phyloP scores from a whole-genome alignment of 1,284 basidiomycete species.

The Inonotus obliquus region DNA sequence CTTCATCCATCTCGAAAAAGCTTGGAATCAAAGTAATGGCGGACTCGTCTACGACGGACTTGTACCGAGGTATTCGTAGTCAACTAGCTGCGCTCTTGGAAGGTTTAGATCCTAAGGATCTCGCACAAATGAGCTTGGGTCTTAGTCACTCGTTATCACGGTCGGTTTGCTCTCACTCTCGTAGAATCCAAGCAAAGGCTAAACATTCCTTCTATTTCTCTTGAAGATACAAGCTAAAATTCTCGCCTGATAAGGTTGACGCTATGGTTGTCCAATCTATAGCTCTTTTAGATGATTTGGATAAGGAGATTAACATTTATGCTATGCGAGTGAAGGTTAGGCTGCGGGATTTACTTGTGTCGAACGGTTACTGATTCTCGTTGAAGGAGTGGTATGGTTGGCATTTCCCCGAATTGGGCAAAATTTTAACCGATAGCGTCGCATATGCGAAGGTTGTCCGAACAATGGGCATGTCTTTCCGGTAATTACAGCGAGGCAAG shows the following conservation, averaged over 20 bases:
- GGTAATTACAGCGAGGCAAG: conserved; percentile 14
- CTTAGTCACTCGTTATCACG: conserved; percentile 93
- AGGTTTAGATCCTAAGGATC: conserved; percentile 90
- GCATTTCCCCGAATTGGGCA: conserved; percentile 99
- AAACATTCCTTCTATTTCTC: background rate
- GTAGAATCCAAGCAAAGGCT: background rate
- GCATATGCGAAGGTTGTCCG: conserved; percentile 93
- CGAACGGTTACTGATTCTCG: conserved; percentile 12
- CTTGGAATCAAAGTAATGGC: conserved; percentile 85
- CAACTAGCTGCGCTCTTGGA: conserved; percentile 87
- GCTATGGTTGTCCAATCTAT: conserved; percentile 99
- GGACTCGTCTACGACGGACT: conserved; percentile 66
- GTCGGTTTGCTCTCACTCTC: conserved; percentile 35
- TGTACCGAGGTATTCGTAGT: conserved; percentile 93
- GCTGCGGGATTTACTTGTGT: background rate
- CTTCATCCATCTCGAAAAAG: conserved; percentile 88
- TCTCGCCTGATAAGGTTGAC: conserved; percentile 99
- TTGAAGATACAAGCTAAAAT: conserved; percentile 96
- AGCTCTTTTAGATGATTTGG: conserved; percentile 95
- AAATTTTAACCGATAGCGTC: conserved; percentile 95
- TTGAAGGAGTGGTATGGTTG: conserved; percentile 97
- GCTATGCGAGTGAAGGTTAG: conserved; percentile 94
- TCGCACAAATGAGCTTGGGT: conserved; percentile 97
- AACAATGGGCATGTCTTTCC: conserved; percentile 62
- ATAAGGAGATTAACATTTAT: conserved; percentile 99